Percentiles rank a stretch among this genome's conserved stretches.
These are phyloP conservation scores for Cladosporium sp. DNA, from an alignment of 2,329 filamentous ascomycete genomes.

Conservation along the genomic window DNA sequence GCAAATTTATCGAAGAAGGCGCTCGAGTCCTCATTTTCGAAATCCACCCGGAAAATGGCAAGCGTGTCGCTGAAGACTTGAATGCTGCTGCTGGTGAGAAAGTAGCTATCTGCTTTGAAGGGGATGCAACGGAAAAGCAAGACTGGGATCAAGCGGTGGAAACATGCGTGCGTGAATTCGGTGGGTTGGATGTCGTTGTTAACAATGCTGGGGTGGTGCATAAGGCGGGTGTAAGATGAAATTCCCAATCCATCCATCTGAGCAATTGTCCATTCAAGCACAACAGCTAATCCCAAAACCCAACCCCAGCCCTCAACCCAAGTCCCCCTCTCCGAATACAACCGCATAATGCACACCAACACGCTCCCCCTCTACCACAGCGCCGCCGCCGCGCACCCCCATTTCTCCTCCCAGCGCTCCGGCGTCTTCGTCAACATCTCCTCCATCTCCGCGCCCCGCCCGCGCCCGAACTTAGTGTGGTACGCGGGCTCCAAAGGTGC, in stretches of 20 bases:
- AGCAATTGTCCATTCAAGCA: too few relatives aligned
- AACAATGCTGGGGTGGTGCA: slow-evolving; percentile 35
- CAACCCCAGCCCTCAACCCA: slow-evolving; percentile 21
- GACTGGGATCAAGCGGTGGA: slow-evolving; percentile 25
- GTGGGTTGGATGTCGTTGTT: slow-evolving; percentile 33
- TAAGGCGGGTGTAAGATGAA: slow-evolving; percentile 15
- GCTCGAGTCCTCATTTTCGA: slow-evolving; percentile 29
- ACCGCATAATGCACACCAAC: slow-evolving; percentile 31
- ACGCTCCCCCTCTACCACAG: slow-evolving; percentile 30
- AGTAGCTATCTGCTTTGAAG: slow-evolving; percentile 29
- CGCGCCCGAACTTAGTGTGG: slow-evolving; percentile 27
- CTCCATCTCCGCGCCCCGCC: slow-evolving; percentile 23
- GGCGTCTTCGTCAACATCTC: slow-evolving; percentile 29
- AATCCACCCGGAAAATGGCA: slow-evolving; percentile 26
- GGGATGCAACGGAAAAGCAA: slow-evolving; percentile 24
- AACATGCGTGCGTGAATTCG: slow-evolving; percentile 21
- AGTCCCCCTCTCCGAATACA: slow-evolving; percentile 29
- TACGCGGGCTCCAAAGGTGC: slow-evolving; percentile 27
- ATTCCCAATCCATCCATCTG: not conserved
- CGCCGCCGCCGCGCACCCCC: slow-evolving; percentile 27
- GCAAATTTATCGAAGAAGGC: slow-evolving; percentile 26
- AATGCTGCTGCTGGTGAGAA: slow-evolving; percentile 21
- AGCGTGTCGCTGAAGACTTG: slow-evolving; percentile 28
- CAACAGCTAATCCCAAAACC: not conserved
- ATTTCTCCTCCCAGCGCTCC: slow-evolving; percentile 23